Base-by-base conservation (phyloP, 164 flowering plant species). In the Euptelea pleiosperma region DNA sequence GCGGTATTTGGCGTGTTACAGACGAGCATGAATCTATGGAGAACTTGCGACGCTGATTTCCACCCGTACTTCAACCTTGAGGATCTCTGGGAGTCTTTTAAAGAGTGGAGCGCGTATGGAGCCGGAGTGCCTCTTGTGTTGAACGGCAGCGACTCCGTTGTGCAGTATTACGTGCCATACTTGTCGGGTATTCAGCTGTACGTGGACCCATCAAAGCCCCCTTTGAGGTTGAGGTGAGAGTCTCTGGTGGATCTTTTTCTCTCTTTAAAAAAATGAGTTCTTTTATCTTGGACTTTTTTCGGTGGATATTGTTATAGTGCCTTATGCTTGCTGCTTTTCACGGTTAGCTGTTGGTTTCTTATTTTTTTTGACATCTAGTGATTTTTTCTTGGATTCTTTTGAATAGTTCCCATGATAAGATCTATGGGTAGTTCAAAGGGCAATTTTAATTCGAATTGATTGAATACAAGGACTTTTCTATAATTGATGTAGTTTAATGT, bases 21-120 rank as follows among this genome's bases (percentile, higher is more conserved):
- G 86, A 68, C 73, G 28, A 62, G 57, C 44, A 54, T 56, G 66
- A 75, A 72, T 67, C 78, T 67, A 36, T 56, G 64, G 79, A 70
- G 71, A 56, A 67, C 58, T 53, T 58, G 66, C 14, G 77, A 77
- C 39, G 33, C 45, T 19, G 77, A 73, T 37, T 29, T 7, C 1
- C 73, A 58, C 3, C 68, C 79, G 2, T 80, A 61, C 62, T 89
- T 78, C 69, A 52, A 36, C 19, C 78, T 85, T 61, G 76, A 72
- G 18, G 95, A 85, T 69, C 70, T 87, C 0, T 87, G 95, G 95
- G 89, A 85, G 58, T 69, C 80, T 7, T 82, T 75, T 50, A 67
- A 61, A 29, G 89, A 83, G 63, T 80, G 91, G 95, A 87, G 95
- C 54, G 87, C 65, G 0, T 87, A 78, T 65, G 95, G 95, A 33